Evolutionary conservation across 2,329 filamentous ascomycete species (phyloP).

Genomic region (Pestalotiopsis sp.): DNA sequence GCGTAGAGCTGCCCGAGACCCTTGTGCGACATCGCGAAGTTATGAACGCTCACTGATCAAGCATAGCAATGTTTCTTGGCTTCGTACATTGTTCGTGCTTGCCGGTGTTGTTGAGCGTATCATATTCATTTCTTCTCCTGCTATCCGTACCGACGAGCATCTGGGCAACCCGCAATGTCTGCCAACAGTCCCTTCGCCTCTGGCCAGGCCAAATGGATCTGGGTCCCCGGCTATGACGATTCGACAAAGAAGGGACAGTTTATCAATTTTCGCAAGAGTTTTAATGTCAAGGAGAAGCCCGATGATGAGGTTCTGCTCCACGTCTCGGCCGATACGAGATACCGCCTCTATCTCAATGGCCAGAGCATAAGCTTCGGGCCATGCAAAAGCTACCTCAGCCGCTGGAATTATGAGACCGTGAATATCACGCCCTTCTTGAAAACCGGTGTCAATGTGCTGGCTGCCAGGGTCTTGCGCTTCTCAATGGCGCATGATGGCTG

Average conservation of each 20-base stretch:
- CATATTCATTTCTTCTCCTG: neutral
- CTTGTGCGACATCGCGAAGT: neutral
- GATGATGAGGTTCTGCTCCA: constrained; percentile 14
- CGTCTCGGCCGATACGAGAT: constrained; percentile 26
- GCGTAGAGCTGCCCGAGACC: neutral
- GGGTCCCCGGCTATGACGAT: constrained; percentile 9
- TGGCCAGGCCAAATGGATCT: constrained; percentile 11
- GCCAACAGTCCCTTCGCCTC: constrained; percentile 4
- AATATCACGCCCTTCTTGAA: constrained; percentile 21
- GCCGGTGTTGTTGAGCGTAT: neutral
- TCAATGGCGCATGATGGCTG: constrained; percentile 26
- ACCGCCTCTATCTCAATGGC: constrained; percentile 24
- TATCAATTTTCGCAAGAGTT: constrained; percentile 6
- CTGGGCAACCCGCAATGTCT: neutral
- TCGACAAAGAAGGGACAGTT: constrained; percentile 2
- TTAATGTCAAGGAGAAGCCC: neutral
- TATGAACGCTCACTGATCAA: neutral
- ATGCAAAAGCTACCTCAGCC: constrained; percentile 21
- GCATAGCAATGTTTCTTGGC: too few relatives aligned
- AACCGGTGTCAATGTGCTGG: constrained; percentile 17
- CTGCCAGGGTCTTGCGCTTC: constrained; percentile 22
- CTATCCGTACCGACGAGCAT: neutral
- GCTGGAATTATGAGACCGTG: constrained; percentile 27
- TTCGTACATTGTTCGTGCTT: neutral
- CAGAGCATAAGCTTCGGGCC: constrained; percentile 21